Percentiles rank a stretch among this genome's conserved stretches.
Evolutionary conservation across 1,284 basidiomycete species (phyloP).

Genomic region (Trametes hirsuta): DNA sequence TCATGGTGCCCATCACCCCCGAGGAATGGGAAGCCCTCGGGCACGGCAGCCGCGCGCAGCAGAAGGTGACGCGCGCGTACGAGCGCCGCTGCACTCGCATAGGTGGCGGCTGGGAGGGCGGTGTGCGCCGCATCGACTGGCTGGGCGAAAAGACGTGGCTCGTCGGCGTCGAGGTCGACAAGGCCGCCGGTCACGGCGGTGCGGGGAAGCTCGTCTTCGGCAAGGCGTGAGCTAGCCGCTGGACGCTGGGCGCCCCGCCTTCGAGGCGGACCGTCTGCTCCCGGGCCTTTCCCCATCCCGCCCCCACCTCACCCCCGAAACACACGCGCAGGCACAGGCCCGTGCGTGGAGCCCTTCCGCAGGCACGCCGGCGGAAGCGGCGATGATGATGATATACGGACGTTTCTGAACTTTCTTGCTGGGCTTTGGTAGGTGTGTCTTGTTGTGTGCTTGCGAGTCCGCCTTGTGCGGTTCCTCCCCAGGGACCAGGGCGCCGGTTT

Average conservation of each 20-base stretch:
- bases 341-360: background rate
- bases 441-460: conserved; percentile 13
- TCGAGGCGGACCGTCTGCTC: background rate
- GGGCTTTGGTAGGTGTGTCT: conserved; percentile 22
- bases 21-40: conserved; percentile 69
- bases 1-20: conserved; percentile 58
- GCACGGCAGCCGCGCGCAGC: conserved; percentile 52
- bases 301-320: background rate
- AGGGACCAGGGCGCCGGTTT: conserved; percentile 13
- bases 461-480: background rate
- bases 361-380: background rate
- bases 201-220: conserved; percentile 54
- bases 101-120: conserved; percentile 69
- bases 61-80: conserved; percentile 62
- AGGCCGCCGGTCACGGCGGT: conserved; percentile 42
- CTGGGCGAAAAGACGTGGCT: conserved; percentile 62
- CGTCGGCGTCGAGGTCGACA: conserved; percentile 65
- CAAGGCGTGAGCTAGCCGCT: conserved; percentile 37
- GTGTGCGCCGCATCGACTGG: conserved; percentile 68
- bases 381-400: conserved; percentile 22
- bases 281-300: background rate
- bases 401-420: conserved; percentile 20
- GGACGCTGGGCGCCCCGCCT: background rate
- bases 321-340: conserved; percentile 1
- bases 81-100: conserved; percentile 60